Percentiles rank a stretch among this genome's conserved stretches.
These are phyloP conservation scores for Aegilops sharonensis DNA, from an alignment of 176 grass and related monocot species.

Conservation along the genomic window DNA sequence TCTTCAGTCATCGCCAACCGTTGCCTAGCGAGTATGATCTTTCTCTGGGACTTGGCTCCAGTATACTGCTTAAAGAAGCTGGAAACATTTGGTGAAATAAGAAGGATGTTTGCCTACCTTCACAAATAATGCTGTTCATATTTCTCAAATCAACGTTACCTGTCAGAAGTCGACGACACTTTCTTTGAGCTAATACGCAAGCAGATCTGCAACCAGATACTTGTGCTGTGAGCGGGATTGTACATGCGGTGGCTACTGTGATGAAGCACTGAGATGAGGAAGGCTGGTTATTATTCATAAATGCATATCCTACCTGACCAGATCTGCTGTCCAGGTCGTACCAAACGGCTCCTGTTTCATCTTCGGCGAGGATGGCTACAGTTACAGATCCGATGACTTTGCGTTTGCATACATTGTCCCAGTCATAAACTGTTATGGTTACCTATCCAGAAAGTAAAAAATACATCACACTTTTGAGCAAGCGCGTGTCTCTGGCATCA, in stretches of 20 bases:
- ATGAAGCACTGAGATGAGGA: not conserved
- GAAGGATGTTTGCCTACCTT: constrained; percentile 5
- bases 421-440: constrained; percentile 81
- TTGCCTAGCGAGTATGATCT: constrained; percentile 55
- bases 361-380: constrained; percentile 58
- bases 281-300: not conserved
- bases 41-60: constrained; percentile 54
- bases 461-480: constrained; percentile 3
- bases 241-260: not conserved
- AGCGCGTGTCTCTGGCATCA: not conserved
- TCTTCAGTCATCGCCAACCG: constrained; percentile 35
- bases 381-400: constrained; percentile 79
- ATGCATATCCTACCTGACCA: constrained; percentile 52
- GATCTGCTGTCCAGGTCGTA: constrained; percentile 82
- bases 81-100: constrained; percentile 25
- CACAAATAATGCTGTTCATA: not conserved
- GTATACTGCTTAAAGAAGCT: constrained; percentile 55
- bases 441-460: constrained; percentile 35
- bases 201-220: constrained; percentile 68
- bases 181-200: constrained; percentile 56
- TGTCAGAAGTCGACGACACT: constrained; percentile 48
- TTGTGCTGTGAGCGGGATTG: constrained; percentile 9
- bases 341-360: constrained; percentile 64
- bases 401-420: constrained; percentile 81
- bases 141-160: constrained; percentile 39